Base-by-base conservation (phyloP, 1,284 basidiomycete genomes). In the Pseudomicrostroma phylloplanum region DNA sequence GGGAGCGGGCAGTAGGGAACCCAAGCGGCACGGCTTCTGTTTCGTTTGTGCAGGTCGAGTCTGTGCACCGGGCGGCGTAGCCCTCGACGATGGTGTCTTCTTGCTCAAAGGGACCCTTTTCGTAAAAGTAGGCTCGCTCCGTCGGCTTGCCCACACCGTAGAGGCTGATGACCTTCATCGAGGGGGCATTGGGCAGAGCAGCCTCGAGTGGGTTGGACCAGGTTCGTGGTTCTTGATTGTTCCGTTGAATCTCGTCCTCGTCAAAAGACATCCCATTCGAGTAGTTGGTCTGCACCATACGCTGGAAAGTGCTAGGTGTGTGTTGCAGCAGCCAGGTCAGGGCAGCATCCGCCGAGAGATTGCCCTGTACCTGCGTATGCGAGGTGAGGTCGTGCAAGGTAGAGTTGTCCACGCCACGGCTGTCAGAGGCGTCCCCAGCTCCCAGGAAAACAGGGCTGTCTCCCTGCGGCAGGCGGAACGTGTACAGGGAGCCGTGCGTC, bases 91-190 rank as follows among this genome's bases (percentile, higher is more conserved):
- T 40, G 23, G 58, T 41, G 17, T 64, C 64, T 26, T 69, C 57
- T 30, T 26, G 48, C 57, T 69, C 65, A 54, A 56, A 72, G n/a
- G 69, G 67, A 11, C 72, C 72, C 39, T 70, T 67, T 59, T 67
- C 61, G 56, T 74, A 73, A 70, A 68, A 76, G 62, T 77, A 77
- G 49, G 61, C 72, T 55, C 88, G 89, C 84, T 96, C 96, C 0
- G 96, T 98, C 71, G 93, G 89, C 78, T 97, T 97, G 21, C 96
- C 96, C 68, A 91, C 88, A 0, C 94, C 96, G 80, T 98, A 97
- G 9, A 93, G 84, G 71, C 94, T 97, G 80, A 88, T 91, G 23
- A 96, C 87, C 79, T 89, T 92, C 88, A 96, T 90, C 55, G 87
- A 89, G 0, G 93, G 93, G 0, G 94, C 94, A 57, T 88, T 82